phyloP scores from a whole-genome alignment of 306 rosid species.

The Luffa acutangula region DNA sequence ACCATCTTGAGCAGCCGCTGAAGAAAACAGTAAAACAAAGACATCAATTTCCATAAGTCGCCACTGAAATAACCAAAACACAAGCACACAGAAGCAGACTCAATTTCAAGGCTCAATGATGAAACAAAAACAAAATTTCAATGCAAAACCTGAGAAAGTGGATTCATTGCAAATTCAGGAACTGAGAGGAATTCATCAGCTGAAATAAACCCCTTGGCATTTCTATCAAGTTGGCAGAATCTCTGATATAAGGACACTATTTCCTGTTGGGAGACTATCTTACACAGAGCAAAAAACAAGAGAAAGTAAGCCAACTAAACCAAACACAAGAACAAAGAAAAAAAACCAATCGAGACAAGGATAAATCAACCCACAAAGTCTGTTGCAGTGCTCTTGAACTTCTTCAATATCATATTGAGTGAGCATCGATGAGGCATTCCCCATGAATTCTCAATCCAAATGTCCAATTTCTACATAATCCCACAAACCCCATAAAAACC shows the following conservation, averaged over 20 bases:
- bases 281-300: slow-evolving; percentile 6
- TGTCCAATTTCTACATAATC: not conserved
- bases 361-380: slow-evolving; percentile 36
- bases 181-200: slow-evolving; percentile 90
- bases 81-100: not conserved
- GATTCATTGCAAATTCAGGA: slow-evolving; percentile 91
- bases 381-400: slow-evolving; percentile 68
- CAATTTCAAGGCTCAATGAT: not conserved
- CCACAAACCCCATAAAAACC: slow-evolving; percentile 3
- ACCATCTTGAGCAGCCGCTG: slow-evolving; percentile 85
- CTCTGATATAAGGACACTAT: slow-evolving; percentile 69
- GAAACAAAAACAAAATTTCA: not conserved
- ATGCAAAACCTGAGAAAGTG: slow-evolving; percentile 66
- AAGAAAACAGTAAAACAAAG: slow-evolving; percentile 17
- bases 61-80: not conserved
- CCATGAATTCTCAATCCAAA: slow-evolving; percentile 35
- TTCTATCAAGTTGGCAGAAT: slow-evolving; percentile 91
- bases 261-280: slow-evolving; percentile 79
- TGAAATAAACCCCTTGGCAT: slow-evolving; percentile 78
- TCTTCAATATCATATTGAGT: slow-evolving; percentile 94
- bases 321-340: not conserved
- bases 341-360: not conserved
- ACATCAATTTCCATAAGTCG: slow-evolving; percentile 7
- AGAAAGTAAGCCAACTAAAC: slow-evolving; percentile 4
- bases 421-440: slow-evolving; percentile 67